phyloP scores from a whole-genome alignment of 1,139 yeast genomes.

The Protomyces lactucae-debilis region DNA sequence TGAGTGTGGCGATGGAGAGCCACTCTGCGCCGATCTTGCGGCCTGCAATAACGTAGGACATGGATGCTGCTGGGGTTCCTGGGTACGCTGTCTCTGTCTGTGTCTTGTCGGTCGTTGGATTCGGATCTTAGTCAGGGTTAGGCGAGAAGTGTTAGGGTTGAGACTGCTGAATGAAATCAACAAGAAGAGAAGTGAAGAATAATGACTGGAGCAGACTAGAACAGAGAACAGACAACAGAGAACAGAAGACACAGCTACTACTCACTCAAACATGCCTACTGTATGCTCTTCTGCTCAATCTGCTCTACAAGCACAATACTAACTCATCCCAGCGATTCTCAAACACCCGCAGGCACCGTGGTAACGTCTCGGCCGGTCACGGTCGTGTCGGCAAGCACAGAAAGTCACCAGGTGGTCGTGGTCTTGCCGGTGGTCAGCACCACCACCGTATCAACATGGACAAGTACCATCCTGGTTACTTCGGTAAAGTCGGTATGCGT shows the following conservation, averaged over 20 bases:
- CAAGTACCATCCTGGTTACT: conserved; percentile 99
- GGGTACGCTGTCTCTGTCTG: neutral
- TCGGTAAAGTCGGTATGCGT: conserved; percentile 99
- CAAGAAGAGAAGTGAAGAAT: neutral
- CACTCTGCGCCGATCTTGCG: conserved; percentile 28
- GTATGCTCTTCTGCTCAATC: neutral
- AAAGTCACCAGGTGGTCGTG: conserved; percentile 99
- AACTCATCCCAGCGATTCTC: neutral
- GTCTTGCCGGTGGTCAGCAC: conserved; percentile 99
- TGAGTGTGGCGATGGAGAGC: conserved; percentile 41
- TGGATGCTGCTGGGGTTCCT: neutral
- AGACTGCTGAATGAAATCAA: neutral
- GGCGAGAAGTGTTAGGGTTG: neutral
- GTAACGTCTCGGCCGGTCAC: conserved; percentile 99
- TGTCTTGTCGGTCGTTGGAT: neutral
- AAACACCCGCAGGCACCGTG: conserved; percentile 64
- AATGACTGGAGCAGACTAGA: neutral
- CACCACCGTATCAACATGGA: conserved; percentile 99
- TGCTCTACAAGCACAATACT: neutral
- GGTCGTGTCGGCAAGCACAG: conserved; percentile 99
- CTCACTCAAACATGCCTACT: neutral
- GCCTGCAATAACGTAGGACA: conserved; percentile 27
- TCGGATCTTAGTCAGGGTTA: neutral
- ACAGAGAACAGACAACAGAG: neutral
- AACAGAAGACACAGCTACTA: neutral